Conservation (phyloP, 2,329 filamentous ascomycete species). For the Colletotrichum eleusines region DNA sequence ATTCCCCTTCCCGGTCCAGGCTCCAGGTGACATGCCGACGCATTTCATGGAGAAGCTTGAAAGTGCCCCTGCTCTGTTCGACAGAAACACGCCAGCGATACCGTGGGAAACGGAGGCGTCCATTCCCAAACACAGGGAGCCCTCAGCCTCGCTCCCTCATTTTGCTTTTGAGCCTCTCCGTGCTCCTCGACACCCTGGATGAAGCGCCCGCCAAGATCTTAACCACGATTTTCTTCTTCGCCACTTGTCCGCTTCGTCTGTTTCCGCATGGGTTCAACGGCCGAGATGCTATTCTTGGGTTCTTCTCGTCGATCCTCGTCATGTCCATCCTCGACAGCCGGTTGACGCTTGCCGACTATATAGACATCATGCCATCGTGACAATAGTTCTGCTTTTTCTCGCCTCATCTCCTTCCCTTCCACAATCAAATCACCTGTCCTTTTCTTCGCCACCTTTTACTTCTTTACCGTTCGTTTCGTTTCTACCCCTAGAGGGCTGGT, state of each 20-base stretch:
- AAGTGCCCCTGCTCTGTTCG: conserved; percentile 1
- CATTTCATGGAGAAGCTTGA: conserved; percentile 35
- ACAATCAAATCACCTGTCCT: conserved; percentile 21
- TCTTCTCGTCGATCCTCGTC: conserved; percentile 26
- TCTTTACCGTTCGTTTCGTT: conserved; percentile 38
- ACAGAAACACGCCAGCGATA: conserved; percentile 30
- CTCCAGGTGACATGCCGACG: conserved; percentile 32
- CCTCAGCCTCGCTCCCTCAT: conserved; percentile 7
- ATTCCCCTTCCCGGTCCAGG: conserved; percentile 2
- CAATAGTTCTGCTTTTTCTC: conserved; percentile 10
- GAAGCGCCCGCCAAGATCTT: conserved; percentile 38
- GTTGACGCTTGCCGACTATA: conserved; percentile 18
- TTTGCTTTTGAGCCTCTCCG: conserved; percentile 11
- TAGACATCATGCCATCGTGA: conserved; percentile 40
- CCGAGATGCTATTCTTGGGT: conserved; percentile 39
- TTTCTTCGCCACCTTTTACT: conserved; percentile 24
- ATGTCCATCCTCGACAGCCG: background rate
- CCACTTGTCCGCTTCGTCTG: conserved; percentile 16
- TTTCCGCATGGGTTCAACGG: conserved; percentile 24
- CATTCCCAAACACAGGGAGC: conserved; percentile 29
- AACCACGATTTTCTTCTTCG: conserved; percentile 23
- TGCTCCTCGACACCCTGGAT: conserved; percentile 29
- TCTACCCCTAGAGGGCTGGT: conserved; percentile 40
- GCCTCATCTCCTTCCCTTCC: conserved; percentile 33
- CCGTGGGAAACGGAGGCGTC: conserved; percentile 36